Percentiles rank a stretch among this genome's conserved stretches.
phyloP scores from a whole-genome alignment of 2,329 filamentous ascomycete species.

The Biscogniauxia marginata region DNA sequence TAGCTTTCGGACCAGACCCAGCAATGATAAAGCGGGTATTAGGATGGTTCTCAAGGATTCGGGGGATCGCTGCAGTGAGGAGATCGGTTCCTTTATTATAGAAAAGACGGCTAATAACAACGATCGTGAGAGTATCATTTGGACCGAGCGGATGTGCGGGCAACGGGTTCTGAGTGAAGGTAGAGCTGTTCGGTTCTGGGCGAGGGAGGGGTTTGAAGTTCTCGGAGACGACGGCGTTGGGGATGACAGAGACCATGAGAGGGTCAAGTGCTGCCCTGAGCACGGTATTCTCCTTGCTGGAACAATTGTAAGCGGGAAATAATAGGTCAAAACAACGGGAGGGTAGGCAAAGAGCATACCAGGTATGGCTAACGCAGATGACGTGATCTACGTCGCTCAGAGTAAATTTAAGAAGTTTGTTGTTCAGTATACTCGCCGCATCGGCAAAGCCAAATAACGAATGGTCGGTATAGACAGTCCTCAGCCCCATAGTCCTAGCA shows the following conservation, averaged over 20 bases:
- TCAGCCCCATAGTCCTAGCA: constrained; percentile 90
- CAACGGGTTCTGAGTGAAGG: constrained; percentile 45
- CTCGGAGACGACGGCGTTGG: constrained; percentile 94
- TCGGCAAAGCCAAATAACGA: constrained; percentile 97
- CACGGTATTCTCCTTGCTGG: constrained; percentile 95
- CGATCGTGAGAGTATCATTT: constrained; percentile 87
- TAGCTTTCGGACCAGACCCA: constrained; percentile 92
- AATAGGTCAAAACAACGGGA: background rate
- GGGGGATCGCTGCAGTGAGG: constrained; percentile 91
- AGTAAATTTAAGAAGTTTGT: constrained; percentile 94
- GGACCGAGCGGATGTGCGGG: constrained; percentile 71
- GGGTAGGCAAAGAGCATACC: constrained; percentile 53
- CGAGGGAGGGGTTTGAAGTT: constrained; percentile 77
- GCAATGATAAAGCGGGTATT: constrained; percentile 97
- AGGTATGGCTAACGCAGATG: constrained; percentile 97
- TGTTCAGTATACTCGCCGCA: constrained; percentile 90
- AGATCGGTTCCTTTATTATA: constrained; percentile 99
- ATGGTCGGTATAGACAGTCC: constrained; percentile 96
- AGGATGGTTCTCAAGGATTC: constrained; percentile 83
- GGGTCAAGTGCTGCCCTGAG: constrained; percentile 91
- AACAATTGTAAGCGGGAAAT: constrained; percentile 23
- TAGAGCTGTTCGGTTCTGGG: constrained; percentile 37
- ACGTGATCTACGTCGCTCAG: constrained; percentile 97
- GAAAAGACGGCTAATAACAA: constrained; percentile 95
- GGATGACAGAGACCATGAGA: constrained; percentile 95